These are phyloP conservation scores for Neoconidiobolus thromboides DNA, from an alignment of 371 early-diverging fungal species.

Conservation along the genomic window DNA sequence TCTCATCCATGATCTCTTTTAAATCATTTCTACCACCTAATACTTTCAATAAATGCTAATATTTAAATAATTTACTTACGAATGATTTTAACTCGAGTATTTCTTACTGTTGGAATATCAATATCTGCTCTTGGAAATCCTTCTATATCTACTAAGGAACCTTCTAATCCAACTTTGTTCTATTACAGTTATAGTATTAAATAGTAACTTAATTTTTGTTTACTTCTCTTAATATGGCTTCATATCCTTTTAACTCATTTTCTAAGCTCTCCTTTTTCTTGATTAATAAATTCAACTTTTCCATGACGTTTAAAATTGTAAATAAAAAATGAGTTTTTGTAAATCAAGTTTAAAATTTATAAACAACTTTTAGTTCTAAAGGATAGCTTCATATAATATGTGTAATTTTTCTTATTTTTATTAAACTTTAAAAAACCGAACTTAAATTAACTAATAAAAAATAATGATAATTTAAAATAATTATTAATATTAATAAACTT, in stretches of 20 bases:
- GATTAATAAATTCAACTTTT: neutral
- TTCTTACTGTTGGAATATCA: conserved; percentile 52
- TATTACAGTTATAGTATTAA: conserved; percentile 4
- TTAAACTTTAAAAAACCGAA: too few relatives aligned
- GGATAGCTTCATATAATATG: too few relatives aligned
- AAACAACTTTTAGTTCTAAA: too few relatives aligned
- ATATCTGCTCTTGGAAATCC: conserved; percentile 80
- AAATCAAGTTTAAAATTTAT: too few relatives aligned
- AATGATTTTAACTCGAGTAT: conserved; percentile 37
- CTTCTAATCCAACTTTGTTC: conserved; percentile 51
- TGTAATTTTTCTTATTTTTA: too few relatives aligned
- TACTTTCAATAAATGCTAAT: neutral
- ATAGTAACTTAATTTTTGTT: neutral
- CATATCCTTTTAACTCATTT: neutral
- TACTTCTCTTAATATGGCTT: neutral
- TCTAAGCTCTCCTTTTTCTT: neutral
- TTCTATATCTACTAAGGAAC: conserved; percentile 44
- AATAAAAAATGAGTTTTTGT: too few relatives aligned
- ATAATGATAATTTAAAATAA: neutral
- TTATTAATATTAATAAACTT: neutral
- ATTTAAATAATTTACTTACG: conserved; percentile 15
- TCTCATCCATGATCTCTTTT: neutral
- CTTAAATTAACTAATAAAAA: neutral
- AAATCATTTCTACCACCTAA: conserved; percentile 3
- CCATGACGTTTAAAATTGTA: neutral